Conservation (phyloP, 371 early-diverging fungal species). For the Circinella minor region DNA sequence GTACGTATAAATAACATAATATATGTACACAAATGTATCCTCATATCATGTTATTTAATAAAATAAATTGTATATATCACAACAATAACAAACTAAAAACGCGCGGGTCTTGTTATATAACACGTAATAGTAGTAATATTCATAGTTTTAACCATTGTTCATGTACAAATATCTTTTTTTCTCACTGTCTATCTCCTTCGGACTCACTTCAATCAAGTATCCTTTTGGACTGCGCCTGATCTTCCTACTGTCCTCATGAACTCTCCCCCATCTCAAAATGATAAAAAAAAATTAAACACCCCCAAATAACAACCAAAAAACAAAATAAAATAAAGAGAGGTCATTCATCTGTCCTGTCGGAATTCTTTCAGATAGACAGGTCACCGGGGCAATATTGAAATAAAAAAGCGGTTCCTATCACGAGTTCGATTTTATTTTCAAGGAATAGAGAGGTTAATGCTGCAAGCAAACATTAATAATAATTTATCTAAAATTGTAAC, state of each 20-base stretch:
- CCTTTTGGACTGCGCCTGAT: constrained; percentile 20
- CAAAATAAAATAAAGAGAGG: not conserved
- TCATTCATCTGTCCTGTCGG: not conserved
- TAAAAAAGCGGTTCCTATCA: constrained; percentile 1
- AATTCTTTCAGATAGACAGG: not conserved
- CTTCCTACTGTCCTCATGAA: constrained; percentile 26
- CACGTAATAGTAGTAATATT: too few species aligned
- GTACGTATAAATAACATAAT: not conserved
- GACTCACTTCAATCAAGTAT: not conserved
- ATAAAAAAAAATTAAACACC: too few species aligned
- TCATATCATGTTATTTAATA: constrained; percentile 15
- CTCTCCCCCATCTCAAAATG: too few species aligned
- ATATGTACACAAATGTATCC: too few species aligned
- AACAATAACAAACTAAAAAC: not conserved
- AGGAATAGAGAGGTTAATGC: not conserved
- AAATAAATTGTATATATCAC: not conserved
- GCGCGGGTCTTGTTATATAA: not conserved
- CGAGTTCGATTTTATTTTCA: not conserved
- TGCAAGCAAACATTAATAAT: constrained; percentile 19
- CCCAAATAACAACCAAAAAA: too few species aligned
- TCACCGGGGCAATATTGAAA: constrained; percentile 3
- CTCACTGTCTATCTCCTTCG: too few species aligned
- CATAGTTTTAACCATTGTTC: too few species aligned
- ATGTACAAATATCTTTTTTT: too few species aligned
- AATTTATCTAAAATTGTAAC: constrained; percentile 21